These are phyloP conservation scores for Populus tomentosa DNA, from an alignment of 441 rosid species.

Conservation along the genomic window DNA sequence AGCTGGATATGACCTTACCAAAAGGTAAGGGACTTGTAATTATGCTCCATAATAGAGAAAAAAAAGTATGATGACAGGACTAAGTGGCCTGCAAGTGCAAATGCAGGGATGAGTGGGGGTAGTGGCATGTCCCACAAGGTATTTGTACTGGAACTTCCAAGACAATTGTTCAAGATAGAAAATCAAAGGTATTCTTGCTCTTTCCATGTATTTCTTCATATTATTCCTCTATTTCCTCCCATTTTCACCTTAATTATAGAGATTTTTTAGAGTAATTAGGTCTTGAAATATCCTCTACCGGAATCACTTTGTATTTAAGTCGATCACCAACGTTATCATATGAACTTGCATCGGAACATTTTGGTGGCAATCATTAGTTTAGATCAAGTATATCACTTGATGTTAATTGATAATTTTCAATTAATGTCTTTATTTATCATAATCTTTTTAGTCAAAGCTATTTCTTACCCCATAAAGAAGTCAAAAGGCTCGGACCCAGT, in stretches of 20 bases:
- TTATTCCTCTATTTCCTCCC: neutral
- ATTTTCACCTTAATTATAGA: neutral
- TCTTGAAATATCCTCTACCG: neutral
- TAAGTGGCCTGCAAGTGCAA: neutral
- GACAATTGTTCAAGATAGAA: neutral
- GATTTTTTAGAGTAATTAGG: neutral
- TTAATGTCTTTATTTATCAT: neutral
- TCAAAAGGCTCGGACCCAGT: neutral
- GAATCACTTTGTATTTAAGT: neutral
- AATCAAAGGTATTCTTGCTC: neutral
- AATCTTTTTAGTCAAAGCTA: neutral
- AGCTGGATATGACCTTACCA: neutral
- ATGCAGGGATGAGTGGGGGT: neutral
- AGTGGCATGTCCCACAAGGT: neutral
- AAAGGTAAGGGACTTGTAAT: neutral
- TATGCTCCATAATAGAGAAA: neutral
- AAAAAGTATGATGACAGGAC: neutral
- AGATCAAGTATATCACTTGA: neutral
- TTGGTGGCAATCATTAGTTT: neutral
- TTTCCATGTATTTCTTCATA: neutral
- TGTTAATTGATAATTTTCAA: no score
- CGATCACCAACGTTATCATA: no score
- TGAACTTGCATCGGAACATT: neutral
- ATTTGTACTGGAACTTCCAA: conserved; percentile 7
- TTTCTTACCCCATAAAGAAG: neutral